Conservation (phyloP, 1,284 basidiomycete species). For the Melampsora larici-populina region DNA sequence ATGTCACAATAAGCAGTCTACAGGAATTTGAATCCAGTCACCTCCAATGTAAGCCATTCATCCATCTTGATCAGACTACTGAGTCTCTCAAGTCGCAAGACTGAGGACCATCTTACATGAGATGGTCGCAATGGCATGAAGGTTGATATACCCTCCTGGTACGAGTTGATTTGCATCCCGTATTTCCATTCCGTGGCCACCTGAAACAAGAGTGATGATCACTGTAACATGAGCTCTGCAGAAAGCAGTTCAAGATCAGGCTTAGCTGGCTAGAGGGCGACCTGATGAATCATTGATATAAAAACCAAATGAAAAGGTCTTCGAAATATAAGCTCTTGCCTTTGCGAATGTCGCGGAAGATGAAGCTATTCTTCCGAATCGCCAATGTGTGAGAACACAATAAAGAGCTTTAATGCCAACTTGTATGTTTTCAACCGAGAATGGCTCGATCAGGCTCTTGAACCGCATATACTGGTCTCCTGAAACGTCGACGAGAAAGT, state of each 20-base stretch:
- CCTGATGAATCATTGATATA: background rate
- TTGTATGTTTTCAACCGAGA: background rate
- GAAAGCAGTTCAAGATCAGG: background rate
- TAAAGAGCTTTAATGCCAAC: background rate
- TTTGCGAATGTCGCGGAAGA: background rate
- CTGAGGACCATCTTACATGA: background rate
- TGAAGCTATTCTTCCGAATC: background rate
- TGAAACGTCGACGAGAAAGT: background rate
- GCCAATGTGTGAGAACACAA: background rate
- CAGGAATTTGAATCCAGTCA: too few relatives aligned
- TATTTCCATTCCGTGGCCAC: slow-evolving; percentile 13
- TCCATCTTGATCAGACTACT: background rate
- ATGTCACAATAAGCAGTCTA: too few relatives aligned
- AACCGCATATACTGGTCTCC: too few relatives aligned
- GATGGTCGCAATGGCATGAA: background rate
- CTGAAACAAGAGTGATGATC: slow-evolving; percentile 4
- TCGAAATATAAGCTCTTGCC: slow-evolving; percentile 11
- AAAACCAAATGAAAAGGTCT: background rate
- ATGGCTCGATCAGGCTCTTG: too few relatives aligned
- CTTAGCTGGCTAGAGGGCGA: background rate
- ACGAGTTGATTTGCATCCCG: background rate
- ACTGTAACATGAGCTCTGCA: background rate
- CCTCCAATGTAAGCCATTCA: slow-evolving; percentile 3
- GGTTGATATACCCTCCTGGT: background rate
- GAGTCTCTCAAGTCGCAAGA: background rate